Evolutionary conservation across 345 rosid genomes (phyloP), one percentile per base, ranked within the genome.

Genomic region (Salix dunnii): DNA sequence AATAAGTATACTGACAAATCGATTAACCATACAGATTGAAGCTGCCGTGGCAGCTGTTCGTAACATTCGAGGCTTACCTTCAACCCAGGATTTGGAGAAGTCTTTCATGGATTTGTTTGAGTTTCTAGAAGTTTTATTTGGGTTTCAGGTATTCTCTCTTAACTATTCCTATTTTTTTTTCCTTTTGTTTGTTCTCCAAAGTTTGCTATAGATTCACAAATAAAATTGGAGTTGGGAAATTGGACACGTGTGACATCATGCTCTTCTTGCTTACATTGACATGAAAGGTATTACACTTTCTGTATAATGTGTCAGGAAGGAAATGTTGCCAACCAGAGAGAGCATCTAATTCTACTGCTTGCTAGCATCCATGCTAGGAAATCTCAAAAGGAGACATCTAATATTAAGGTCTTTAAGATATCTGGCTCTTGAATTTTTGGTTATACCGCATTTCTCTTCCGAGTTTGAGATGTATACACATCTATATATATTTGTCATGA

Each of bases 271-370:
- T 30, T 21, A 27, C 4, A 16, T 28, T 48, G 33, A 49, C 16
- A 33, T 68, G 43, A 79, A 70, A 38, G 63, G 68, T 31, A 67
- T 27, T 61, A 66, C 72, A 40, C 30, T 70, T 43, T 71, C 16
- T 84, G 30, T 67, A 12, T 67, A 31, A 31, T 75, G 27, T 43
- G 36, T 67, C 91, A 95, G 99, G 80, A 84, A 82, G 99, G 97
- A 78, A 95, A 89, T 87, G 91, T 90, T 36, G 86, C 94, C 72
- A 95, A 95, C 78, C 99, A 95, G 82, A 89, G 97, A 87, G 99
- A 95, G 86, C 96, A 95, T 89, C 79, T 95, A 69, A 86, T 93
- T 81, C 89, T 95, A 76, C 97, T 95, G 49, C 90, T 95, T 68
- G 94, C 97, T 72, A 93, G 90, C 80, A 70, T 80, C 78, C 88